Percentiles rank a stretch among this genome's conserved stretches.
These are phyloP conservation scores for Centaurea solstitialis DNA, from an alignment of 129 eudicot species.

Conservation along the genomic window DNA sequence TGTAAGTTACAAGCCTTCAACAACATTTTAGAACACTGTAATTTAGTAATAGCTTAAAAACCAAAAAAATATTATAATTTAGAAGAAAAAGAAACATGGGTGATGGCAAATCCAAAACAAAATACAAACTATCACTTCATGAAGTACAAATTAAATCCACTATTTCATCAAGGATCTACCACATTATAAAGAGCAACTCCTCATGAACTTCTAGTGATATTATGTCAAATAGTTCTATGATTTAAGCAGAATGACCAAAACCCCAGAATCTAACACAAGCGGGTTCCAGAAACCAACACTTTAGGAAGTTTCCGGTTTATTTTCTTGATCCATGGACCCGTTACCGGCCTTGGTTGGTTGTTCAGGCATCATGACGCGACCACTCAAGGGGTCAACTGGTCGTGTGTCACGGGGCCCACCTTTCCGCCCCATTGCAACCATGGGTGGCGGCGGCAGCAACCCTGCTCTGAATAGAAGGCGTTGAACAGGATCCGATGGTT, in stretches of 20 bases:
- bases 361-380: slow-evolving; percentile 50
- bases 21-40: no score
- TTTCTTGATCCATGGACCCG: slow-evolving; percentile 4
- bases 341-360: slow-evolving; percentile 31
- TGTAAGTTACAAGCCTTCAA: no score
- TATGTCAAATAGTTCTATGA: not conserved
- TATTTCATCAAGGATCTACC: no score
- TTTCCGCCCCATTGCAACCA: slow-evolving; percentile 93
- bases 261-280: not conserved
- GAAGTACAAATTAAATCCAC: not conserved
- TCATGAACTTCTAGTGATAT: not conserved
- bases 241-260: slow-evolving; percentile 11
- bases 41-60: not conserved
- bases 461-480: slow-evolving; percentile 93
- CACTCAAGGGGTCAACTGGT: slow-evolving; percentile 75
- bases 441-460: slow-evolving; percentile 91
- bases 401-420: slow-evolving; percentile 91
- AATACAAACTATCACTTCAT: not conserved
- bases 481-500: slow-evolving; percentile 93
- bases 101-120: not conserved
- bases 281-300: not conserved
- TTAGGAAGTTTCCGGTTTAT: not conserved
- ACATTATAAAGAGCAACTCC: not conserved
- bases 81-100: not conserved
- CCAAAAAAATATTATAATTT: not conserved